These are phyloP conservation scores for Mortierella sp. DNA, from an alignment of 371 early-diverging fungal genomes.

Conservation along the genomic window DNA sequence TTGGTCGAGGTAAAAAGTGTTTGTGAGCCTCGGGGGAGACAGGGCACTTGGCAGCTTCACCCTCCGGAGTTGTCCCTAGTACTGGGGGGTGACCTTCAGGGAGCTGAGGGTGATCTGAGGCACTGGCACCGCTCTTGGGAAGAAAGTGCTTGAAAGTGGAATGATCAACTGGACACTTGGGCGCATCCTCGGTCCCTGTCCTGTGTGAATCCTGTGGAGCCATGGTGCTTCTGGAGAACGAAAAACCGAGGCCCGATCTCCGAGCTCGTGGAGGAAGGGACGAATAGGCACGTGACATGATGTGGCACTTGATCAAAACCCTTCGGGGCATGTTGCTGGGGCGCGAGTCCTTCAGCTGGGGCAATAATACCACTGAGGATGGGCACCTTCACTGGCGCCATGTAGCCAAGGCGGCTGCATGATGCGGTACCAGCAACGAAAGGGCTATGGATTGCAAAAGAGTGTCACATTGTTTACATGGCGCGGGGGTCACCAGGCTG, in stretches of 20 bases:
- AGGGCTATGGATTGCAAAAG: not conserved
- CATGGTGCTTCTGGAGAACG: slow-evolving; percentile 7
- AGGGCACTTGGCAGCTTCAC: slow-evolving; percentile 45
- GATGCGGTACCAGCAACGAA: too few relatives aligned
- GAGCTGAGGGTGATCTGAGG: slow-evolving; percentile 13
- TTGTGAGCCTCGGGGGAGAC: slow-evolving; percentile 50
- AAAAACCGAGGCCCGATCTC: not conserved
- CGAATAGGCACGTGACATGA: too few relatives aligned
- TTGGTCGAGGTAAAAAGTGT: slow-evolving; percentile 33
- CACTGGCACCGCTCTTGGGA: slow-evolving; percentile 26
- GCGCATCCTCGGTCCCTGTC: slow-evolving; percentile 10
- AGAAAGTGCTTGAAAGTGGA: slow-evolving; percentile 65
- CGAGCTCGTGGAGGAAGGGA: not conserved
- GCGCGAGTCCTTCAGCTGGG: too few relatives aligned
- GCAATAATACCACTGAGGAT: too few relatives aligned
- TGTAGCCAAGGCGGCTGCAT: too few relatives aligned
- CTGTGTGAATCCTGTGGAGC: slow-evolving; percentile 22
- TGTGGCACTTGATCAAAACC: too few relatives aligned
- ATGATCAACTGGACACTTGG: slow-evolving; percentile 66
- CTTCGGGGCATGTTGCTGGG: too few relatives aligned
- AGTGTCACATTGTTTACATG: slow-evolving; percentile 1
- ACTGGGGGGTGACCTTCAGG: slow-evolving; percentile 50
- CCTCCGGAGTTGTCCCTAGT: slow-evolving; percentile 18
- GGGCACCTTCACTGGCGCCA: too few relatives aligned
- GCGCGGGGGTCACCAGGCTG: not conserved